Evolutionary conservation across 352 stramenopile species (phyloP).

Genomic region (Globisporangium iwayamae): DNA sequence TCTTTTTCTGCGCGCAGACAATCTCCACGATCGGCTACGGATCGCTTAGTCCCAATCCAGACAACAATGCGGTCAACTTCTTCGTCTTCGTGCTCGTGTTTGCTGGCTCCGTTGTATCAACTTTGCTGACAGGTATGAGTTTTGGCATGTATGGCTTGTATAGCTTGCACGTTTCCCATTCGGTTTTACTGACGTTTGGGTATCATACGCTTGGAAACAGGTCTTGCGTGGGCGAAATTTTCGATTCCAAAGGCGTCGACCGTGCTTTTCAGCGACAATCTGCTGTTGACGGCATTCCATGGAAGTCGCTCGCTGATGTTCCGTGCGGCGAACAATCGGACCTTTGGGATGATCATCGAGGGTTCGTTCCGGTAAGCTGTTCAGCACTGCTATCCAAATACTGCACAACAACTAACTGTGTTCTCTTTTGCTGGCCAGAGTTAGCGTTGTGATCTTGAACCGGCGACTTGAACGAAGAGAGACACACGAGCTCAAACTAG

Average conservation of each 20-base stretch:
- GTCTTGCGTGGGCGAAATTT: constrained; percentile 62
- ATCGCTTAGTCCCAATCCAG: constrained; percentile 34
- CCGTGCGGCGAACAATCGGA: constrained; percentile 52
- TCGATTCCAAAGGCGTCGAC: constrained; percentile 51
- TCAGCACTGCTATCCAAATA: no score
- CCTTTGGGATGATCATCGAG: constrained; percentile 48
- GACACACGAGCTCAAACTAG: constrained; percentile 50
- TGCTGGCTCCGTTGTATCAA: constrained; percentile 36
- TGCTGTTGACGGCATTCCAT: constrained; percentile 50
- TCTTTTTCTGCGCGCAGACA: constrained; percentile 63
- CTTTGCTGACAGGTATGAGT: constrained; percentile 37
- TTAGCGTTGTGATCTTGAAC: constrained; percentile 55
- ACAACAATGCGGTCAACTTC: constrained; percentile 55
- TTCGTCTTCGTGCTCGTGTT: constrained; percentile 52
- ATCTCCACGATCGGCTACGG: constrained; percentile 62
- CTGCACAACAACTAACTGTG: no score
- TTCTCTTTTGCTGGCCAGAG: constrained; percentile 12
- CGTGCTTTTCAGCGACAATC: constrained; percentile 44
- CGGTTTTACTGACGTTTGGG: not conserved
- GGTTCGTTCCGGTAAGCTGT: constrained; percentile 45
- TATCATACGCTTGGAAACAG: constrained; percentile 14
- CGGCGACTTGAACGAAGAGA: constrained; percentile 35
- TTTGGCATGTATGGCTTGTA: no score
- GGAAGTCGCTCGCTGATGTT: constrained; percentile 53
- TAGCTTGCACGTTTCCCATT: not conserved